Evolutionary conservation across 2,329 filamentous ascomycete species (phyloP).

Genomic region (Cladosporium sp.): DNA sequence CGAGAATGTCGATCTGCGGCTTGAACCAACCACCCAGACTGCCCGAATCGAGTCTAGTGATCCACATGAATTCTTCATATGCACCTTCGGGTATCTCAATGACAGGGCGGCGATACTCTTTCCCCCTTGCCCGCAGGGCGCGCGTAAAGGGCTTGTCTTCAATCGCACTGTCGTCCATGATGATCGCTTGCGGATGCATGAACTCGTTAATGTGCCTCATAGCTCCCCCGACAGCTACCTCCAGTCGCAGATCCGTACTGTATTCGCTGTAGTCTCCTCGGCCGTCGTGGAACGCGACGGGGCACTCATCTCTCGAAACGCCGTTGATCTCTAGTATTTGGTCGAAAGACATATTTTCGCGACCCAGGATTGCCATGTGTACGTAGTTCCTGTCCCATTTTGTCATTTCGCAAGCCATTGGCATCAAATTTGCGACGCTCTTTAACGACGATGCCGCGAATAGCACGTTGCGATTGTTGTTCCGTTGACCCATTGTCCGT

Average conservation of each 20-base stretch:
- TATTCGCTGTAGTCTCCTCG: slow-evolving; percentile 65
- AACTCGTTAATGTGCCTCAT: slow-evolving; percentile 66
- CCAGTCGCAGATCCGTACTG: slow-evolving; percentile 65
- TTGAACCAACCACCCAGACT: slow-evolving; percentile 73
- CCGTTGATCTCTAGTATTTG: slow-evolving; percentile 73
- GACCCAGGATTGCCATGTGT: slow-evolving; percentile 74
- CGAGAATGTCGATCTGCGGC: slow-evolving; percentile 71
- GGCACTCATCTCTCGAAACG: slow-evolving; percentile 60
- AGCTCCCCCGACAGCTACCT: slow-evolving; percentile 56
- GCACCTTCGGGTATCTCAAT: slow-evolving; percentile 66
- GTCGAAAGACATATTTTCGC: slow-evolving; percentile 61
- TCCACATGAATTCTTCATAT: slow-evolving; percentile 64
- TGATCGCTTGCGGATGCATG: slow-evolving; percentile 69
- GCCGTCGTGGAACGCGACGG: slow-evolving; percentile 64
- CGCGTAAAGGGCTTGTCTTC: slow-evolving; percentile 66
- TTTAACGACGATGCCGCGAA: slow-evolving; percentile 71
- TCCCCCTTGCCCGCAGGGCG: slow-evolving; percentile 52
- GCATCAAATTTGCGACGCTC: slow-evolving; percentile 66
- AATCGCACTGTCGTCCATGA: slow-evolving; percentile 60
- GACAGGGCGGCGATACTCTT: slow-evolving; percentile 51
- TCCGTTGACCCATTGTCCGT: slow-evolving; percentile 46
- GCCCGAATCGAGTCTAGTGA: slow-evolving; percentile 67
- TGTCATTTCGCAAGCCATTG: slow-evolving; percentile 83
- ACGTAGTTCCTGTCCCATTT: slow-evolving; percentile 62
- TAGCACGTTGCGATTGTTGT: slow-evolving; percentile 63